A percentile compares a stretch with the other conserved stretches of the same genome.
Evolutionary conservation across 148 eudicot species (phyloP).

Genomic region (Heliosperma pusillum): DNA sequence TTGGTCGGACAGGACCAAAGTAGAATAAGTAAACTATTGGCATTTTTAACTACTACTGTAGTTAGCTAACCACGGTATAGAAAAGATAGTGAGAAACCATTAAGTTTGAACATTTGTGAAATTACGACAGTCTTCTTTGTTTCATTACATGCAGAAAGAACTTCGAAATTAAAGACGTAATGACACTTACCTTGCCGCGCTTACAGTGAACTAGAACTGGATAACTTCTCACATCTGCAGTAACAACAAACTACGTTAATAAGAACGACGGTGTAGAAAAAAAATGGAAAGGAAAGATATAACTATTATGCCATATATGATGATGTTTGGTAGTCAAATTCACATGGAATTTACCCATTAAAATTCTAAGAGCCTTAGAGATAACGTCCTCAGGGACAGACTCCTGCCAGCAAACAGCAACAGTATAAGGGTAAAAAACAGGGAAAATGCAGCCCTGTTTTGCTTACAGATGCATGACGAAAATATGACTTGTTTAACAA

Average conservation of each 20-base stretch:
- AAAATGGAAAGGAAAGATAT: neutral
- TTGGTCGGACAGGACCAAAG: too few relatives aligned
- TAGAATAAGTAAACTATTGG: too few relatives aligned
- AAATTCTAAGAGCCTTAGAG: constrained; percentile 57
- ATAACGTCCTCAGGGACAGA: constrained; percentile 49
- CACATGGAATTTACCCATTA: constrained; percentile 45
- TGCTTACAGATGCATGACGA: neutral
- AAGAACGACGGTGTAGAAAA: neutral
- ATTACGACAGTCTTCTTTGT: neutral
- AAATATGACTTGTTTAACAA: neutral
- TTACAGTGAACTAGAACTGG: constrained; percentile 80
- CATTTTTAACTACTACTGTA: too few relatives aligned
- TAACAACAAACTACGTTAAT: constrained; percentile 4
- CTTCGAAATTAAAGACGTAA: neutral
- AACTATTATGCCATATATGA: neutral
- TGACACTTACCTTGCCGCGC: constrained; percentile 70
- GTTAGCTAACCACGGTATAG: too few relatives aligned
- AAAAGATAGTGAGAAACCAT: neutral
- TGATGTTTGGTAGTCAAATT: neutral
- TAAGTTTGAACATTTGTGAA: neutral
- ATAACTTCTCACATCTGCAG: constrained; percentile 73
- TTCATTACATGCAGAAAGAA: neutral
- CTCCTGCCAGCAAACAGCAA: constrained; percentile 44
- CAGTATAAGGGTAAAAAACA: constrained; percentile 19
- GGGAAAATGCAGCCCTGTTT: constrained; percentile 8